Conservation (phyloP, 129 eudicot species). For the Tanacetum coccineum region DNA sequence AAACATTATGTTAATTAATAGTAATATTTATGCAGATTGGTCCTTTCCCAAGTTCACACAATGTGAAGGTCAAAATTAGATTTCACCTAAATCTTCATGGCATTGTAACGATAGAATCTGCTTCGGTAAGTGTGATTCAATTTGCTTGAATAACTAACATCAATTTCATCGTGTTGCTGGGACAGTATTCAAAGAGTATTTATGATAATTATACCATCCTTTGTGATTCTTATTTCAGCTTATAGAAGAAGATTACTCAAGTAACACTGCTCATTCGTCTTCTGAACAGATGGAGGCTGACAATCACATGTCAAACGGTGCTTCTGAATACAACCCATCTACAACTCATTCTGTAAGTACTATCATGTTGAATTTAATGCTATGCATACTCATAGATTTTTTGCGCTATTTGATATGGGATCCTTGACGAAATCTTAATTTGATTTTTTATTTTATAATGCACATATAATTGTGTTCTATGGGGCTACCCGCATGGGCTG, state of each 20-base stretch:
- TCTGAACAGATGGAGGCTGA: constrained; percentile 43
- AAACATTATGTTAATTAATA: constrained; percentile 2
- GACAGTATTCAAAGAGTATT: no score
- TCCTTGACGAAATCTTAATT: constrained; percentile 9
- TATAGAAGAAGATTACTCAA: constrained; percentile 40
- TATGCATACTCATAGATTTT: no score
- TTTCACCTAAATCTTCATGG: constrained; percentile 74
- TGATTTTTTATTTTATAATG: constrained; percentile 9
- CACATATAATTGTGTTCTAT: not conserved
- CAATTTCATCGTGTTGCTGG: not conserved
- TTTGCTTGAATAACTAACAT: not conserved
- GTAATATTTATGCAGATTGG: constrained; percentile 55
- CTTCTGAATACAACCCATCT: constrained; percentile 28
- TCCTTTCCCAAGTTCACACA: constrained; percentile 53
- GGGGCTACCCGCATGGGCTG: not conserved
- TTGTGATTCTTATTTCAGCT: constrained; percentile 40
- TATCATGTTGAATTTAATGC: not conserved
- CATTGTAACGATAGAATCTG: constrained; percentile 60
- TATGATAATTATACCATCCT: not conserved
- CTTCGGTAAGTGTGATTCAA: constrained; percentile 53
- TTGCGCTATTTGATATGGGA: not conserved
- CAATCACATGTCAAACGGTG: constrained; percentile 39
- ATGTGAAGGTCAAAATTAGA: constrained; percentile 62
- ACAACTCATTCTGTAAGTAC: constrained; percentile 42
- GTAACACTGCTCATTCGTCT: constrained; percentile 30